Conservation (phyloP, 371 early-diverging fungal genomes). For the Mortierella sp. region DNA sequence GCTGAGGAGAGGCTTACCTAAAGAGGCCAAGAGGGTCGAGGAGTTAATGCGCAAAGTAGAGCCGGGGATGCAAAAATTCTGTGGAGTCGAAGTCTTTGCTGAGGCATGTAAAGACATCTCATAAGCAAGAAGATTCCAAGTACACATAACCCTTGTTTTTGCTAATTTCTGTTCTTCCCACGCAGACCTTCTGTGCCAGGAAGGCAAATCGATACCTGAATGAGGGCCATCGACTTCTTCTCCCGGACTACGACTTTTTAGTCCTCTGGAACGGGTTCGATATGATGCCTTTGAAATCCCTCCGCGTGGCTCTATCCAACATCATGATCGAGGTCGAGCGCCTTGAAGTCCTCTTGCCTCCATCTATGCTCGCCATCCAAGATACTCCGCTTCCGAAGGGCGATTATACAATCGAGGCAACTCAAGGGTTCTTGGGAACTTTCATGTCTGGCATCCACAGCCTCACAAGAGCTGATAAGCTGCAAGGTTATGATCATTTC, state of each 20-base stretch:
- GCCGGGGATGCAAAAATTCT: constrained; percentile 39
- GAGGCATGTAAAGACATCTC: constrained; percentile 15
- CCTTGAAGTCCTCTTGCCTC: constrained; percentile 33
- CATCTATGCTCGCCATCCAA: constrained; percentile 43
- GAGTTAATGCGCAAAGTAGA: constrained; percentile 51
- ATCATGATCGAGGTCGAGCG: constrained; percentile 40
- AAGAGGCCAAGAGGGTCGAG: constrained; percentile 30
- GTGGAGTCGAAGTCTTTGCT: constrained; percentile 46
- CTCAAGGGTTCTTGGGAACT: constrained; percentile 15
- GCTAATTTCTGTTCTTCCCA: not conserved
- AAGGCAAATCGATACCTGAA: constrained; percentile 51
- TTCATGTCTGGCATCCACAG: constrained; percentile 32
- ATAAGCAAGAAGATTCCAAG: not conserved
- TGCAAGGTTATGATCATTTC: constrained; percentile 27
- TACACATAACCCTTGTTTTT: not conserved
- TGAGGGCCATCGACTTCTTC: constrained; percentile 24
- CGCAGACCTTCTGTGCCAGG: constrained; percentile 44
- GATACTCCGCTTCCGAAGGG: constrained; percentile 35
- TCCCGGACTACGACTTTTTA: constrained; percentile 48
- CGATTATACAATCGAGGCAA: constrained; percentile 45
- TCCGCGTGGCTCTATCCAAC: constrained; percentile 36
- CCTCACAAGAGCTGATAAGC: constrained; percentile 32
- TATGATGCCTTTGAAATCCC: constrained; percentile 48
- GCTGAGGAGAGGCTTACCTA: constrained; percentile 30
- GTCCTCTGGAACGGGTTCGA: constrained; percentile 54